phyloP scores from a whole-genome alignment of 2,329 filamentous ascomycete species.

The Hymenoscyphus occultus region DNA sequence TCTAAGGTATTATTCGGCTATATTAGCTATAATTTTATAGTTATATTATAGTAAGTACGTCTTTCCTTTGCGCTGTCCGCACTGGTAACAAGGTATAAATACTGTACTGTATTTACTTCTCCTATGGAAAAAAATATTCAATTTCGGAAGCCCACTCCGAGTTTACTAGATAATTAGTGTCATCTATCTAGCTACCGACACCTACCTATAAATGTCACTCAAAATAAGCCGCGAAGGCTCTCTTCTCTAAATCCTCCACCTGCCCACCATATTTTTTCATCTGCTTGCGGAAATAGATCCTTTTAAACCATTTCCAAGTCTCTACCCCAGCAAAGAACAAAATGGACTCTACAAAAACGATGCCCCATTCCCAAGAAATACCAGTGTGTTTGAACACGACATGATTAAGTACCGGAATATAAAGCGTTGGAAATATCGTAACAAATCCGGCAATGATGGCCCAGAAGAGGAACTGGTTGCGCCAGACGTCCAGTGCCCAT shows the following conservation, averaged over 20 bases:
- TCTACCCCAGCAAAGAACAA: constrained; percentile 65
- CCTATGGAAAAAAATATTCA: no score
- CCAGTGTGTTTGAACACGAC: constrained; percentile 63
- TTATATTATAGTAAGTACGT: no score
- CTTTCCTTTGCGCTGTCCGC: no score
- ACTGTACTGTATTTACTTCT: no score
- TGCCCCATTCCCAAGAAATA: constrained; percentile 68
- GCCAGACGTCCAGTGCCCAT: constrained; percentile 66
- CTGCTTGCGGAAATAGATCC: constrained; percentile 37
- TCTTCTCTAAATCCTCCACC: not conserved
- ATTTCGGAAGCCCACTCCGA: no score
- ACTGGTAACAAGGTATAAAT: no score
- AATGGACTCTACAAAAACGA: constrained; percentile 58
- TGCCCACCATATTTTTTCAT: not conserved
- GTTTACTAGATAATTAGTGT: no score
- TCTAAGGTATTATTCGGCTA: no score
- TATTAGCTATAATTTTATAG: no score
- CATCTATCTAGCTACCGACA: no score
- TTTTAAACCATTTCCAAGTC: constrained; percentile 65
- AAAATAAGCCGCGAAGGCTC: not conserved
- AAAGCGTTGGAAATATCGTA: constrained; percentile 58
- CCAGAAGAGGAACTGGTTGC: constrained; percentile 70
- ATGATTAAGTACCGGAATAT: constrained; percentile 66
- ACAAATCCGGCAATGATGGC: constrained; percentile 56
- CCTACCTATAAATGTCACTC: not conserved